Percentiles rank a stretch among this genome's conserved stretches.
Conservation (phyloP, 306 rosid genomes). For the Lupinus albus region DNA sequence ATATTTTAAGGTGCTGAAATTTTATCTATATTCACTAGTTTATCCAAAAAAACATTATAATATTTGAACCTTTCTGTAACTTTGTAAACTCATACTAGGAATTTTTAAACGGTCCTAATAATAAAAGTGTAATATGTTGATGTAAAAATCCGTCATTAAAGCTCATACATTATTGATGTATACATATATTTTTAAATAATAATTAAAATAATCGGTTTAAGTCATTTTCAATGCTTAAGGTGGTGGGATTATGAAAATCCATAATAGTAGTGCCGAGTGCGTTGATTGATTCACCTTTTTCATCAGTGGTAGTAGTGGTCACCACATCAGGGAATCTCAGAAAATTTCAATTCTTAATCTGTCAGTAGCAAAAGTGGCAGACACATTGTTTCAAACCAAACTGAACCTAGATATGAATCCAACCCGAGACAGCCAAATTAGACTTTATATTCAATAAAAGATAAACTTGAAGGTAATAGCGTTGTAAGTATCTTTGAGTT, state of each 20-base stretch:
- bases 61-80: too few species aligned
- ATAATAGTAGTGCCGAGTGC: constrained; percentile 31
- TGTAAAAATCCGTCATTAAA: too few species aligned
- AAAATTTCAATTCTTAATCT: constrained; percentile 18
- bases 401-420: constrained; percentile 14
- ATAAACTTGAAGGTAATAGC: background rate
- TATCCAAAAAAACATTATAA: too few species aligned
- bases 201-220: too few species aligned
- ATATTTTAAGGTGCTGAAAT: background rate
- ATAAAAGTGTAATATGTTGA: too few species aligned
- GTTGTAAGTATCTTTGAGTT: constrained; percentile 27
- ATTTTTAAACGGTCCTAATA: constrained; percentile 4
- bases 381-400: constrained; percentile 28
- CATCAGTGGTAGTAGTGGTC: constrained; percentile 29
- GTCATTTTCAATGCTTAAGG: constrained; percentile 17
- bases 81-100: background rate
- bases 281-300: constrained; percentile 23
- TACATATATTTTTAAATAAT: too few species aligned
- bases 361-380: constrained; percentile 38
- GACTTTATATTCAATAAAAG: constrained; percentile 18
- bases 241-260: background rate
- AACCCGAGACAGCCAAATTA: constrained; percentile 13
- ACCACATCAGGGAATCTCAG: constrained; percentile 18
- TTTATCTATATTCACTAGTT: background rate
- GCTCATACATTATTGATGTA: too few species aligned